Base-by-base conservation (phyloP, 495 filamentous ascomycete genomes). In the Aspergillus biplanus region DNA sequence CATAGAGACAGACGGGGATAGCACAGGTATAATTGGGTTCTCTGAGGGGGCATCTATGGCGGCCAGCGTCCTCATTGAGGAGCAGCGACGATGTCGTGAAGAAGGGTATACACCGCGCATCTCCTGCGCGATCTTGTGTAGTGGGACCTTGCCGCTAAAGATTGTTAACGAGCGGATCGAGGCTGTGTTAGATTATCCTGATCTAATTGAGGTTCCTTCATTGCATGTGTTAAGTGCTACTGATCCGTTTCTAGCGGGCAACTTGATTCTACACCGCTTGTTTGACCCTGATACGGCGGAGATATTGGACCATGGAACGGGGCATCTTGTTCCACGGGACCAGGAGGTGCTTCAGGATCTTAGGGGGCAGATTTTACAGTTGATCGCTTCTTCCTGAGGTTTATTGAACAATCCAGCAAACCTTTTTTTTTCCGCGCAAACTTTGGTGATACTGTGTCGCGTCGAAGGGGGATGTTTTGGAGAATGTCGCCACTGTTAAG, bases 11-110 rank as follows among this genome's bases (percentile, higher is more conserved):
- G 77, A 86, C 16, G 74, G 67, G 3, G 68, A 70, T 0, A 73
- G 74, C 13, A 67, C 68, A 8, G 73, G 71, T 6, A 65, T 88
- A 49, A 82, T 88, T 54, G 85, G 85, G 0, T 89, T 86, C 59
- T 88, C 86, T 0, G 86, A 89, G 62, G 87, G 87, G 18, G 86
- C 85, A 9, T 81, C 79, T 0, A 77, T 88, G 7, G 87, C 85
- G 0, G 81, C 81, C 5, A 83, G 83, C 11, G 56, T 85, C n/a
- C 63, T 85, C 35, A 66, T 84, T 0, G 81, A 85, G 62, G 83
- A 86, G 64, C 70, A 73, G 27, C 61, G 72, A 48, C 68, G 75
- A 46, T 70, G 66, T 15, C 64, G 74, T 56, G 67, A 68, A 42
- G 67, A 52, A 2, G 84, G 83, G 0, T 66, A 75, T 5, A 68